Percentiles rank a stretch among this genome's conserved stretches.
Conservation (phyloP, 305 asterid genomes). For the Coffea humblotiana region DNA sequence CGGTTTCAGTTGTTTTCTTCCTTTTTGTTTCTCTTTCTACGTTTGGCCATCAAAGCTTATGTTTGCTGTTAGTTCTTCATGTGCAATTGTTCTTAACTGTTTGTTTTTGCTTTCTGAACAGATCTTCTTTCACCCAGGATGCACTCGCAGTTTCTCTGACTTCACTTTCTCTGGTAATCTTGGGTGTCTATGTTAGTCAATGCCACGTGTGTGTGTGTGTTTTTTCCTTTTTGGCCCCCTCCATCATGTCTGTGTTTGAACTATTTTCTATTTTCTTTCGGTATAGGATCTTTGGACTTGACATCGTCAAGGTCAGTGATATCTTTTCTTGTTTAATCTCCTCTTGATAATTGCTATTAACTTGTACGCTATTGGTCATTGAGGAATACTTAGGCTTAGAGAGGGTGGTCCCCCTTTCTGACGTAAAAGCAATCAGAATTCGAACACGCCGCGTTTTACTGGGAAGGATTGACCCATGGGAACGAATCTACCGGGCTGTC, state of each 20-base stretch:
- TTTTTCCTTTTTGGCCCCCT: too few relatives aligned
- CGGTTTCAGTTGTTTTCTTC: not conserved
- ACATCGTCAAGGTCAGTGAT: conserved; percentile 53
- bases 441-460: too few relatives aligned
- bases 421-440: too few relatives aligned
- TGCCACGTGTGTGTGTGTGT: conserved; percentile 8
- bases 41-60: not conserved
- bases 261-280: conserved; percentile 14
- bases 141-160: conserved; percentile 41
- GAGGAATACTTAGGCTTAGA: too few relatives aligned
- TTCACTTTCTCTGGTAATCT: conserved; percentile 50
- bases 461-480: too few relatives aligned
- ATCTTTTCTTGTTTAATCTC: conserved; percentile 10
- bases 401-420: too few relatives aligned
- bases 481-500: too few relatives aligned
- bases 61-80: not conserved
- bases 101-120: conserved; percentile 29
- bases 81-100: not conserved
- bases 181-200: not conserved
- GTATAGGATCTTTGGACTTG: conserved; percentile 47
- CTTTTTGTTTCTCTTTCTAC: not conserved
- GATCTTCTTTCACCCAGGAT: conserved; percentile 39
- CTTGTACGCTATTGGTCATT: too few relatives aligned
- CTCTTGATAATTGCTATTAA: not conserved
- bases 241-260: not conserved